Base-by-base conservation (phyloP, 306 rosid species). In the Castanea crenata region DNA sequence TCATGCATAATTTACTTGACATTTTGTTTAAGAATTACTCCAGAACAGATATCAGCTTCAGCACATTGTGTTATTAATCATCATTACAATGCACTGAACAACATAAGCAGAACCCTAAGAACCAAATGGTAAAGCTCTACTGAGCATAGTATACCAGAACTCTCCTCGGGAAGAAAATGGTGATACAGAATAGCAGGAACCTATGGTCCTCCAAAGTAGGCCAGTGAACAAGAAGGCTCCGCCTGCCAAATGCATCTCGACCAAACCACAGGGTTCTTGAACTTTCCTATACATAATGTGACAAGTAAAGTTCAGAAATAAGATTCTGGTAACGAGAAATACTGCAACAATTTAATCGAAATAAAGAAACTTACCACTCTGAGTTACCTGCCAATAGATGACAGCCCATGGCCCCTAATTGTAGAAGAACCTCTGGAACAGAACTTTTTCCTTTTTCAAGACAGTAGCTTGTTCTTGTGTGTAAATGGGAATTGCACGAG, bases 141-240 rank as follows among this genome's bases (percentile, higher is more conserved):
- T 49, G 65, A 46, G 79, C 19, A 55, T 51, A 34, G 67, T 18
- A 54, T 94, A 92, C 97, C 97, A 77, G 91, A 73, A 73, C 77
- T 79, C 65, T 58, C 82, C 78, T 81, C 90, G 76, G 10, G 90
- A 85, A 51, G 90, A 82, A 80, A 76, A 79, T 19, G 97, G 94
- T n/a, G 99, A 95, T 58, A 91, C 93, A 32, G 99, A 92, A 92
- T 49, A 95, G 88, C 84, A 89, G 76, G 84, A 92, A 89, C 67
- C 88, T 89, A 35, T 85, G 25, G 75, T 95, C 97, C 57, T 88
- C 94, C 80, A 75, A 79, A 2, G 96, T 89, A 7, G 99, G 97
- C 99, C 99, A 92, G 88, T 95, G 99, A 83, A 92, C 98, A 76
- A 95, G 97, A 59, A 92, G 98, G 85, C 99, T 95, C 64, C 98